phyloP scores from a whole-genome alignment of 1,139 yeast genomes.

The Lodderomyces theae region DNA sequence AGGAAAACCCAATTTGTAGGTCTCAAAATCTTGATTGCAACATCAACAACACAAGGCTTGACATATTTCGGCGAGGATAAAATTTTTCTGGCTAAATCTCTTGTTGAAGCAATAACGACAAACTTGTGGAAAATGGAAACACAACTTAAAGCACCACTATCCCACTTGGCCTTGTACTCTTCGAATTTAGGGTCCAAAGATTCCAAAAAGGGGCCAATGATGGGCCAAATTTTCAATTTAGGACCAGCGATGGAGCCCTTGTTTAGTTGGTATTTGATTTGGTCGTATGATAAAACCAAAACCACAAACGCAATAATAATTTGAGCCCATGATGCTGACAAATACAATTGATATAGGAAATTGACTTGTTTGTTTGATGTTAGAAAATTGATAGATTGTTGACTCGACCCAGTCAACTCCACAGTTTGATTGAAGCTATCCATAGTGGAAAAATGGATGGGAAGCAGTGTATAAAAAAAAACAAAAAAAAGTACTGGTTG shows the following conservation, averaged over 20 bases:
- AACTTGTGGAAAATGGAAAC: slow-evolving; percentile 97
- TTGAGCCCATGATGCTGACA: slow-evolving; percentile 35
- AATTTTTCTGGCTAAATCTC: slow-evolving; percentile 88
- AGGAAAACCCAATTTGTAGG: slow-evolving; percentile 97
- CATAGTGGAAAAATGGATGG: too few species aligned
- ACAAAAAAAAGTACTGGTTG: background rate
- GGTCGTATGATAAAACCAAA: slow-evolving; percentile 67
- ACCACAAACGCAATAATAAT: slow-evolving; percentile 49
- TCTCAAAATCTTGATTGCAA: slow-evolving; percentile 86
- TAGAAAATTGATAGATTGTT: background rate
- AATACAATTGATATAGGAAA: slow-evolving; percentile 6
- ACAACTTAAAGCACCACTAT: slow-evolving; percentile 88
- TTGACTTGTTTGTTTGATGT: slow-evolving; percentile 5
- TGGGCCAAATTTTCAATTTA: slow-evolving; percentile 79
- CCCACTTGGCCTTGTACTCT: slow-evolving; percentile 91
- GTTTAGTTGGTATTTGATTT: slow-evolving; percentile 67
- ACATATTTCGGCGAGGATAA: slow-evolving; percentile 82
- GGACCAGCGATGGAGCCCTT: slow-evolving; percentile 95
- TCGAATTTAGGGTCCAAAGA: slow-evolving; percentile 96
- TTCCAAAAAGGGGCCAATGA: slow-evolving; percentile 94
- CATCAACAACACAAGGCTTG: slow-evolving; percentile 97
- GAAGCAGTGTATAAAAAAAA: background rate
- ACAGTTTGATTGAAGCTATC: slow-evolving; percentile 1
- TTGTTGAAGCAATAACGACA: slow-evolving; percentile 88
- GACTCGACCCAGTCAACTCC: slow-evolving; percentile 1